Base-by-base conservation (phyloP, 1,284 basidiomycete species). In the Rhodofomes roseus region DNA sequence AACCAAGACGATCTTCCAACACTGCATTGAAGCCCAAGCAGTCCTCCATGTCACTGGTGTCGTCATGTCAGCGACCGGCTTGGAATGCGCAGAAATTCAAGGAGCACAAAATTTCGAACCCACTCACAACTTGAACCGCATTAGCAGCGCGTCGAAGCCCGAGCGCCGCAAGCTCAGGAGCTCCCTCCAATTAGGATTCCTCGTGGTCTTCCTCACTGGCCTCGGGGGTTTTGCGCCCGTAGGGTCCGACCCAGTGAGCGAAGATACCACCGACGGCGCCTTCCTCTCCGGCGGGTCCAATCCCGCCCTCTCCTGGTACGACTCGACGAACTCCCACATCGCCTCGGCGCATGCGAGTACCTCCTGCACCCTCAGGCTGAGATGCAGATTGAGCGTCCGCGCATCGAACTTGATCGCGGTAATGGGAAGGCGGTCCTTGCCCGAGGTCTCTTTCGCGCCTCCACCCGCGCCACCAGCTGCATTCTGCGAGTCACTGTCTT, bases 321-420 rank as follows among this genome's bases (percentile, higher is more conserved):
- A 78, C 22, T 75, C 65, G 4, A 89, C 79, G 81, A 84, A 89
- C 57, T 86, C 86, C 88, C 88, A 90, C 87, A 90, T 90, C 34
- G 83, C 77, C 71, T 90, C 88, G 0, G 83, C 77, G 64, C 87
- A 89, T 14, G 78, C 86, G 8, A 87, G 63, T 20, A 89, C 77
- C 66, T 88, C 87, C 56, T 80, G 77, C 4, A 81, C 79, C 16
- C 84, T 77, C 61, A 83, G 62, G 20, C 79, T 74, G 25, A 90
- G 75, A 69, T 87, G 85, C 59, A 88, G 70, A 65, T 86, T 85
- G 57, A 88, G 70, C 8, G 79, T 77, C 58, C 78, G 76, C 56
- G 83, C 62, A 70, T 89, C 86, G 31, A 87, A 74, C 50, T 79
- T 74, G 61, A 86, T 68, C 9, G 71, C 77, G 48, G 72, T 68